These are phyloP conservation scores for Penicillium oxalicum DNA, from an alignment of 2,329 filamentous ascomycete genomes.

Conservation along the genomic window DNA sequence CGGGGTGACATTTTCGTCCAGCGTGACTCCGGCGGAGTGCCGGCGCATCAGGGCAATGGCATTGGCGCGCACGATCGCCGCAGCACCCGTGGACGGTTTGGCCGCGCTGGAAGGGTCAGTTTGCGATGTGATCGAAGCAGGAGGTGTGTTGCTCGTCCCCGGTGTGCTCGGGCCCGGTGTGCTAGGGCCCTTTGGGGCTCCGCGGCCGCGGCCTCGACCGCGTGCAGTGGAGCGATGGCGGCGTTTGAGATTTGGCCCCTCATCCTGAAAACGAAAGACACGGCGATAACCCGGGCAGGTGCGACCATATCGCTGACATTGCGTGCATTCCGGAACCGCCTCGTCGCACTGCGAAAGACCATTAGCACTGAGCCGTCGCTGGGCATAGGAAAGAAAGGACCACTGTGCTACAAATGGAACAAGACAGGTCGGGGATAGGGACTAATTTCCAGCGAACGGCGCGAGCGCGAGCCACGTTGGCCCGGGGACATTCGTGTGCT, in stretches of 20 bases:
- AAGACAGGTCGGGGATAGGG: too few relatives aligned
- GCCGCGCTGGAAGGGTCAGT: not conserved
- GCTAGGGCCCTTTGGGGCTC: conserved; percentile 2
- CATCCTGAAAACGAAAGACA: conserved; percentile 35
- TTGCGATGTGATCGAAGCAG: not conserved
- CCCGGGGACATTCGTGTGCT: not conserved
- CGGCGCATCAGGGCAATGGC: conserved; percentile 23
- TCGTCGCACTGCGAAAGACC: conserved; percentile 39
- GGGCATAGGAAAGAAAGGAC: too few relatives aligned
- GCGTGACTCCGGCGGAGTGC: conserved; percentile 10
- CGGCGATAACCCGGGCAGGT: conserved; percentile 33
- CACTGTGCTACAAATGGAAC: too few relatives aligned
- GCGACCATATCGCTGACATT: conserved; percentile 34
- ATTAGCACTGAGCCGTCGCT: not conserved
- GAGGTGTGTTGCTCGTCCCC: not conserved
- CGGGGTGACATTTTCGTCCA: conserved; percentile 19
- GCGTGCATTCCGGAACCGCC: conserved; percentile 34
- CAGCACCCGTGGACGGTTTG: conserved; percentile 7
- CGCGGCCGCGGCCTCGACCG: conserved; percentile 5
- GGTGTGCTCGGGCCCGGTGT: conserved; percentile 1
- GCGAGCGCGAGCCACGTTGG: too few relatives aligned
- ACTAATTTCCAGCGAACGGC: too few relatives aligned
- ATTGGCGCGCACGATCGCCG: conserved; percentile 18
- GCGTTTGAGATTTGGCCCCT: conserved; percentile 31
- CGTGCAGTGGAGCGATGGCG: conserved; percentile 19